phyloP scores from a whole-genome alignment of 2,329 filamentous ascomycete genomes.

The Byssoonygena ceratinophila region DNA sequence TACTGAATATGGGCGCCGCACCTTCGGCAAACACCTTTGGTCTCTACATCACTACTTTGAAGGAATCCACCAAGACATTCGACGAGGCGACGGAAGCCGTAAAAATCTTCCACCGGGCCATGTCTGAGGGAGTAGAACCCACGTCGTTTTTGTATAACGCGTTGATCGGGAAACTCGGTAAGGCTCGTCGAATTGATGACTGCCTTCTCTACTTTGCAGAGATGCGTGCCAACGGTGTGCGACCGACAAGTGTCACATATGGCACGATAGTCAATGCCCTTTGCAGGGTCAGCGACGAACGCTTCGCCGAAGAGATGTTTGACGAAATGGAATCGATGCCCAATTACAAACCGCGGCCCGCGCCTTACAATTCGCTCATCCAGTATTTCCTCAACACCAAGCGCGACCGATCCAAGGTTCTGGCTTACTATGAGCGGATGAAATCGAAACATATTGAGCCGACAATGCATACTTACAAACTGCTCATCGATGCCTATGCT shows the following conservation, averaged over 20 bases:
- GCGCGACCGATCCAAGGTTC: slow-evolving; percentile 85
- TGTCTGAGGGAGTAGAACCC: slow-evolving; percentile 86
- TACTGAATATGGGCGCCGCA: slow-evolving; percentile 78
- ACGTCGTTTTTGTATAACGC: slow-evolving; percentile 98
- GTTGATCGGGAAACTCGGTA: slow-evolving; percentile 93
- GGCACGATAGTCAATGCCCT: slow-evolving; percentile 96
- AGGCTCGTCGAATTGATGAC: slow-evolving; percentile 94
- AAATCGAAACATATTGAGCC: slow-evolving; percentile 73
- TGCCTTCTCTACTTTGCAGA: slow-evolving; percentile 96
- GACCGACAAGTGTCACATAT: slow-evolving; percentile 94
- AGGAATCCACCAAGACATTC: slow-evolving; percentile 94
- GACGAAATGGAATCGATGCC: slow-evolving; percentile 98
- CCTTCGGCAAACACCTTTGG: slow-evolving; percentile 97
- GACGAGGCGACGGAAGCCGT: slow-evolving; percentile 95
- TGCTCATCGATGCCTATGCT: slow-evolving; percentile 88
- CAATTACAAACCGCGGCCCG: slow-evolving; percentile 95
- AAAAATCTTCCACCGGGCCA: slow-evolving; percentile 91
- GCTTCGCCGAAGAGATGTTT: slow-evolving; percentile 93
- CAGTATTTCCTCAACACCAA: slow-evolving; percentile 98
- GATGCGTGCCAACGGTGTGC: slow-evolving; percentile 87
- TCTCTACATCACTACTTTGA: slow-evolving; percentile 97
- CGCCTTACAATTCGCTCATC: slow-evolving; percentile 98
- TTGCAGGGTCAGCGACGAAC: slow-evolving; percentile 93
- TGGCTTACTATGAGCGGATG: slow-evolving; percentile 94
- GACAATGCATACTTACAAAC: slow-evolving; percentile 93